Evolutionary conservation across 495 filamentous ascomycete species (phyloP), one percentile per base, ranked within the genome.

Genomic region (Penicillium parvum): DNA sequence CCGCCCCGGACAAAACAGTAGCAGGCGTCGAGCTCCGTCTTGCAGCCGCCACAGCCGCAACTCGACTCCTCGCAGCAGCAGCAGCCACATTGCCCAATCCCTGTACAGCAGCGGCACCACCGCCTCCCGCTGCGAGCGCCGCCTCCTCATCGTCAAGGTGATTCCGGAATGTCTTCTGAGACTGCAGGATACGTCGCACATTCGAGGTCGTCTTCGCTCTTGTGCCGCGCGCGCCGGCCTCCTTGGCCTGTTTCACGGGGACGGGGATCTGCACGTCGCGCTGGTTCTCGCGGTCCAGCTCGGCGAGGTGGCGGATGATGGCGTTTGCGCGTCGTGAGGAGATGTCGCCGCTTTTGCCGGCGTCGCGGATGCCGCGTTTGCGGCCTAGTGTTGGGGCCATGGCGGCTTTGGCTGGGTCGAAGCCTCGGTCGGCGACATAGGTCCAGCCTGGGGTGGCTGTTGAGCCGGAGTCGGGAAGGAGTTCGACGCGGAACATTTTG

Each of bases 81-180:
- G 73, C 68, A 22, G 70, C 63, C n/a, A 52, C 40, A 18, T 50
- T 67, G 1, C 76, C 71, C 28, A 14, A 30, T 1, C 26, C 43
- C 28, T 19, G 1, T 1, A 29, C 16, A 11, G 37, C 27, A 16
- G 25, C 38, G n/a, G 40, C 16, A 2, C 48, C 47, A 7, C 47
- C 50, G 16, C 49, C 36, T 2, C 48, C 57, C 0, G 42, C 34
- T 18, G 49, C 32, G 9, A 82, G 58, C 15, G 84, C 69, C 6
- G 90, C 90, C 52, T 88, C 81, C 67, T 88, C 90, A 63, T 96
- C 90, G 43, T 87, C 85, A 23, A 96, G 77, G 56, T 96, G 85
- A 64, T 96, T 94, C 28, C 81, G 77, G 53, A 95, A 95, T 0
- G 87, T 90, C 71, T 96, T 96, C 62, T 94, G 86, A 2, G 84